Evolutionary conservation across 2,329 filamentous ascomycete genomes (phyloP).

Genomic region (Alternaria viburni): DNA sequence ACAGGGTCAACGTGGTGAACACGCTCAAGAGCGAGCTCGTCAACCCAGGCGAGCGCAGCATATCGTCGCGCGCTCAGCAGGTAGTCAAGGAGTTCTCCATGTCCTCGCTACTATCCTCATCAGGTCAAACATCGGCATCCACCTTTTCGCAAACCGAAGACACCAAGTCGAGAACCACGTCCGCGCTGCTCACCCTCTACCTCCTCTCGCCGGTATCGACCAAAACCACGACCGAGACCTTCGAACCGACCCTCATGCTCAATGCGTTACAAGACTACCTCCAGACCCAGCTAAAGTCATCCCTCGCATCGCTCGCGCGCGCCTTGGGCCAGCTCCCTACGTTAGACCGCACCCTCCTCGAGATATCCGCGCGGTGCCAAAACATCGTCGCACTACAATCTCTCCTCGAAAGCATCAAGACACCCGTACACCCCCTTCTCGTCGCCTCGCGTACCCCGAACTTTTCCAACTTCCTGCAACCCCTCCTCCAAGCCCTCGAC

Average conservation of each 20-base stretch:
- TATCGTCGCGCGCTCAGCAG: constrained; percentile 77
- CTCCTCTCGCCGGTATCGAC: constrained; percentile 74
- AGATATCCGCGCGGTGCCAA: constrained; percentile 84
- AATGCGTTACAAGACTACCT: constrained; percentile 81
- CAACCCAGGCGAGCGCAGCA: constrained; percentile 72
- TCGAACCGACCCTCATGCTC: constrained; percentile 74
- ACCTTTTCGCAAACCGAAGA: constrained; percentile 73
- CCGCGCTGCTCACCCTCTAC: constrained; percentile 78
- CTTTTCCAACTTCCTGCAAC: constrained; percentile 67
- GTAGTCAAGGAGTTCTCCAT: constrained; percentile 85
- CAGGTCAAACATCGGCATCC: constrained; percentile 43
- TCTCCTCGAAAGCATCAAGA: constrained; percentile 71
- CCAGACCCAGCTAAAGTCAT: constrained; percentile 78
- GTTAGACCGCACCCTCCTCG: constrained; percentile 79
- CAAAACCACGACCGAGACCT: constrained; percentile 56
- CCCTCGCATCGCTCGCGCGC: constrained; percentile 74
- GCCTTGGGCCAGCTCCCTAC: constrained; percentile 80
- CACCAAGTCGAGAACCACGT: constrained; percentile 73
- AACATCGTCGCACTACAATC: constrained; percentile 88
- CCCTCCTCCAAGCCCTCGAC: constrained; percentile 78
- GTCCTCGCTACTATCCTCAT: constrained; percentile 57
- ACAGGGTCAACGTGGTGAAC: constrained; percentile 73
- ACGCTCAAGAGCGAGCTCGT: constrained; percentile 74
- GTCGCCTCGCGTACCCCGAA: constrained; percentile 20
- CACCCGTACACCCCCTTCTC: constrained; percentile 73